These are phyloP conservation scores for Epichloe typhina DNA, from an alignment of 2,329 filamentous ascomycete genomes.

Conservation along the genomic window DNA sequence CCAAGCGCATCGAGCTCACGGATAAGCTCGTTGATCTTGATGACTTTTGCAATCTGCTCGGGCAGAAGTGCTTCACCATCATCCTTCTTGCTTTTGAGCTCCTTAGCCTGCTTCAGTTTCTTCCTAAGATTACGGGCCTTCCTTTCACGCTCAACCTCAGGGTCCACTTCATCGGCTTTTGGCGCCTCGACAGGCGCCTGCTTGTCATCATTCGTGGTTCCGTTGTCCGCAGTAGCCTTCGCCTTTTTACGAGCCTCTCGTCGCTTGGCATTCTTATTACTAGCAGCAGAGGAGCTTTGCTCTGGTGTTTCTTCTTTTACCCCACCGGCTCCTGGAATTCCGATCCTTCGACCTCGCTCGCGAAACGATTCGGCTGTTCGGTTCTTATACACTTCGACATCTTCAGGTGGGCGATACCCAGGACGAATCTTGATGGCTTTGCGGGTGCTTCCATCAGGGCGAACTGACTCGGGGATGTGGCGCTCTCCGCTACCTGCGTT, in stretches of 20 bases:
- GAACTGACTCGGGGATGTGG: constrained; percentile 75
- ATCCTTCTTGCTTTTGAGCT: constrained; percentile 83
- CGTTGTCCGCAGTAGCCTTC: constrained; percentile 43
- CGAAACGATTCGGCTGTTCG: constrained; percentile 76
- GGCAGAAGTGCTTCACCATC: constrained; percentile 71
- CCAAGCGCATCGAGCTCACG: constrained; percentile 76
- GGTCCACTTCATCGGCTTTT: constrained; percentile 38
- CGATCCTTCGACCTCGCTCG: constrained; percentile 49
- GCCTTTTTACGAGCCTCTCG: constrained; percentile 43
- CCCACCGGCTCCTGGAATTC: constrained; percentile 60
- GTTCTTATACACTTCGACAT: constrained; percentile 93
- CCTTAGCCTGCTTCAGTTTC: constrained; percentile 86
- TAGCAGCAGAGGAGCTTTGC: constrained; percentile 35
- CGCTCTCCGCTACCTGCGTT: constrained; percentile 66
- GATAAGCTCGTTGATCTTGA: constrained; percentile 89
- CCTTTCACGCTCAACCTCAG: constrained; percentile 74
- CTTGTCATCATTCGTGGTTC: constrained; percentile 42
- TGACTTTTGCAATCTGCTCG: constrained; percentile 94
- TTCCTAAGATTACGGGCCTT: constrained; percentile 85
- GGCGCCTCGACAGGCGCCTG: constrained; percentile 9
- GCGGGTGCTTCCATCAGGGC: constrained; percentile 80
- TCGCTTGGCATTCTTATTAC: constrained; percentile 79
- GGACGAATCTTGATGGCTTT: constrained; percentile 90
- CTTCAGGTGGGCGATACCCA: constrained; percentile 87
- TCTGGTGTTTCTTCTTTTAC: constrained; percentile 35